Percentiles rank a stretch among this genome's conserved stretches.
Evolutionary conservation across 495 filamentous ascomycete species (phyloP).

Genomic region (Aspergillus baeticus): DNA sequence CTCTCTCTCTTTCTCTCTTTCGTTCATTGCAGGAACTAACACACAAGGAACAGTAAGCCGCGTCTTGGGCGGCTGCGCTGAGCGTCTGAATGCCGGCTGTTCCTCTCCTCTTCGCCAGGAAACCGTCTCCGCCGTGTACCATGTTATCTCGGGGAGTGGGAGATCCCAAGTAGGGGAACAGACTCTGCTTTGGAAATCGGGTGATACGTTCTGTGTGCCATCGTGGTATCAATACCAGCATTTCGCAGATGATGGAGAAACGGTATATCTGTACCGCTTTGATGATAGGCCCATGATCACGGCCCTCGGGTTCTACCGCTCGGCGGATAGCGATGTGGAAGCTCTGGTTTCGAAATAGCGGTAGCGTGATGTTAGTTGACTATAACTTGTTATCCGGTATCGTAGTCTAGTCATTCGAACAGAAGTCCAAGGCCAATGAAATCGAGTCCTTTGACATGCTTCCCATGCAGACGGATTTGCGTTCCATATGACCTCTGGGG

Average conservation of each 20-base stretch:
- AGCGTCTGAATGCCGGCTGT: constrained; percentile 27
- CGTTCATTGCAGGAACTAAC: no score
- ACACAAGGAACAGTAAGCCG: constrained; percentile 34
- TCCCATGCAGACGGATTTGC: no score
- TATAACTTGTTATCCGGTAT: no score
- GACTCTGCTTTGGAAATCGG: constrained; percentile 31
- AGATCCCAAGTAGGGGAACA: constrained; percentile 31
- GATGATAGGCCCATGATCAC: constrained; percentile 47
- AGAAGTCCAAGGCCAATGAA: no score
- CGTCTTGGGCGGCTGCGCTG: constrained; percentile 39
- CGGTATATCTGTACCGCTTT: constrained; percentile 46
- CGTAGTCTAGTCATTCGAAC: no score
- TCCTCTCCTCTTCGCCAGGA: constrained; percentile 30
- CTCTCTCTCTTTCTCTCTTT: no score
- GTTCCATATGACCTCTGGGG: no score
- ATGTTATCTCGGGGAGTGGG: constrained; percentile 38
- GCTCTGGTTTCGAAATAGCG: constrained; percentile 17
- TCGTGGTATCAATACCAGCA: constrained; percentile 45
- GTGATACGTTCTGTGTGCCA: constrained; percentile 47
- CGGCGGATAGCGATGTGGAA: constrained; percentile 36
- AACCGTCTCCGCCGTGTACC: constrained; percentile 42
- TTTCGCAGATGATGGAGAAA: constrained; percentile 30
- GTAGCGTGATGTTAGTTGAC: no score
- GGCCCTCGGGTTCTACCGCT: constrained; percentile 42
- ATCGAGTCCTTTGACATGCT: no score